Evolutionary conservation across 1,139 yeast genomes (phyloP).

Genomic region (Suhomyces maxii): DNA sequence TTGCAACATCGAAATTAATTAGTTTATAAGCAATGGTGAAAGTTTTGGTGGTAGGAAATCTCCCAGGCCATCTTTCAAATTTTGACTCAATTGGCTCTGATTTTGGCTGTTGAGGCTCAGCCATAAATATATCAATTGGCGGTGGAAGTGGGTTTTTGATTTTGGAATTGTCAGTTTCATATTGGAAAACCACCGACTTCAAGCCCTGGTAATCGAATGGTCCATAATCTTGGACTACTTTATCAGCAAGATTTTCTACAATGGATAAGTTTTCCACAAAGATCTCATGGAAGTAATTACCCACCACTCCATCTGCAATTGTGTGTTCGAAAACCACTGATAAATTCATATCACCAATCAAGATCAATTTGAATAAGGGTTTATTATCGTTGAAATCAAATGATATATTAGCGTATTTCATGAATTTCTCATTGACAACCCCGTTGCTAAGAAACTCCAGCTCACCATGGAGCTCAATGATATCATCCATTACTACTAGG

Average conservation of each 20-base stretch:
- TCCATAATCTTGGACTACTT: constrained; percentile 16
- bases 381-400: constrained; percentile 27
- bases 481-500: constrained; percentile 23
- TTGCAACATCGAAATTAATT: constrained; percentile 28
- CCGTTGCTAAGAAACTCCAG: constrained; percentile 19
- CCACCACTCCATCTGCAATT: constrained; percentile 46
- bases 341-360: constrained; percentile 25
- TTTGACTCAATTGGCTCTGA: not conserved
- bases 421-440: constrained; percentile 26
- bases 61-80: constrained; percentile 35
- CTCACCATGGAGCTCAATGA: constrained; percentile 20
- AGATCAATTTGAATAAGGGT: constrained; percentile 35
- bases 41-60: constrained; percentile 24
- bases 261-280: constrained; percentile 31
- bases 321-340: constrained; percentile 41
- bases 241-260: constrained; percentile 15
- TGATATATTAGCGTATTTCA: constrained; percentile 25
- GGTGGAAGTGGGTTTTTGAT: constrained; percentile 35
- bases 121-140: constrained; percentile 31
- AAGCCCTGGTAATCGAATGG: constrained; percentile 9
- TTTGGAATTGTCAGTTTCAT: constrained; percentile 17
- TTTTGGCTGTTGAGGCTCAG: constrained; percentile 6
- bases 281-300: constrained; percentile 37
- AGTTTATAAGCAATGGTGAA: constrained; percentile 31
- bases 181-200: constrained; percentile 23